A percentile compares a stretch with the other conserved stretches of the same genome.
Evolutionary conservation across 2,329 filamentous ascomycete genomes (phyloP).

Genomic region (Diaporthe humulicola): DNA sequence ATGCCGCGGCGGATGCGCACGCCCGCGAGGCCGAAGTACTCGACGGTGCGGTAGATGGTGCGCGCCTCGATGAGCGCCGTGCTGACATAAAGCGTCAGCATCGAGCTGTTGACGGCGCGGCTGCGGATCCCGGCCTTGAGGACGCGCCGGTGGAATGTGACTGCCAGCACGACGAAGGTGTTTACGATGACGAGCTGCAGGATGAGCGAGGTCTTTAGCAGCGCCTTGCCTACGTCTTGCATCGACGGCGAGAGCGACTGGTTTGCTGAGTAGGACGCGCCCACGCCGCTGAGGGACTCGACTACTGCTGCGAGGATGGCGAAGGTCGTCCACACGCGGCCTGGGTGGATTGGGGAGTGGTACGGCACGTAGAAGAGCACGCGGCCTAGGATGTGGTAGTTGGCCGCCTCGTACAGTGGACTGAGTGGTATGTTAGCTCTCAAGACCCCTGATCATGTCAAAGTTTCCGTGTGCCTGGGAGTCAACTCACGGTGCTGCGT

Average conservation of each 20-base stretch:
- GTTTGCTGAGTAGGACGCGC: slow-evolving; percentile 57
- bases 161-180: slow-evolving; percentile 58
- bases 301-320: slow-evolving; percentile 59
- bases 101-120: slow-evolving; percentile 42
- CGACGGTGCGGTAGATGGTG: slow-evolving; percentile 63
- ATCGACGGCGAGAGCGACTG: slow-evolving; percentile 45
- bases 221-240: slow-evolving; percentile 51
- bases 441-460: neutral
- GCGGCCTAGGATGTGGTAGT: slow-evolving; percentile 74
- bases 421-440: slow-evolving; percentile 47
- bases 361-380: slow-evolving; percentile 74
- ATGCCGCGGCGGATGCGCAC: slow-evolving; percentile 48
- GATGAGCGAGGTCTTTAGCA: slow-evolving; percentile 57
- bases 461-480: neutral
- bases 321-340: slow-evolving; percentile 60
- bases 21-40: slow-evolving; percentile 57
- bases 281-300: slow-evolving; percentile 61
- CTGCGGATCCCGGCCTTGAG: slow-evolving; percentile 37
- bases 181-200: slow-evolving; percentile 63
- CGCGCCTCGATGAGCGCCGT: slow-evolving; percentile 60
- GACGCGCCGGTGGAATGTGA: slow-evolving; percentile 59
- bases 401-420: slow-evolving; percentile 72
- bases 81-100: slow-evolving; percentile 58
- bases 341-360: slow-evolving; percentile 65
- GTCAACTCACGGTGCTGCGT: slow-evolving; percentile 48